Evolutionary conservation across 306 rosid species (phyloP), one percentile per base, ranked within the genome.

Genomic region (Cucumis sativus): DNA sequence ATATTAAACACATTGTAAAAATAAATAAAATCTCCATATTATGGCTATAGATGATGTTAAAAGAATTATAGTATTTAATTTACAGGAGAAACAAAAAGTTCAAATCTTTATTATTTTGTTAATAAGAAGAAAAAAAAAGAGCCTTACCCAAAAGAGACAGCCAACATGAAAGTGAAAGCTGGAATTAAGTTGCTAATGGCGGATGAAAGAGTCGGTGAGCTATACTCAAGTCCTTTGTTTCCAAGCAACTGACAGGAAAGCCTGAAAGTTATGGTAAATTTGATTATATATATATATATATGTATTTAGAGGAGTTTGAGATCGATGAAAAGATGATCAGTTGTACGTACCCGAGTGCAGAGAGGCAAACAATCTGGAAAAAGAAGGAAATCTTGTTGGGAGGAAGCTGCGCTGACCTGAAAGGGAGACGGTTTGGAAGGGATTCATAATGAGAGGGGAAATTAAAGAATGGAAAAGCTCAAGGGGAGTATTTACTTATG

Each of bases 111-210:
- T 47, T 47, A 47, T 47, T 0, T 47, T 47, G 16, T 47, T 47
- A 47, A 28, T 1, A 28, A 28, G 30, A 28, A 23, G 30, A 28
- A 3, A 28, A 28, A 52, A 70, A 40, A 23, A 75, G 51, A 77
- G 55, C 37, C 21, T 18, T 25, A 92, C 96, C 96, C 80, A 56
- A 89, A 89, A 79, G 70, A 67, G 68, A 91, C 84, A 2, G 94
- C 96, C 35, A 89, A 88, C 18, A 91, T 11, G 88, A 85, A 91
- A 52, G 96, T 88, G 75, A 89, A 89, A 59, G 87, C 94, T 30
- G 98, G 98, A 70, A 88, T 33, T n/a, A 89, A 91, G 81, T 92
- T 92, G 80, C 91, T 93, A 86, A 92, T 80, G 74, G 92, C 88
- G 0, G 98, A 85, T 58, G 90, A 82, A 60, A 90, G 94, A 64